Conservation (phyloP, 768 basidiomycete species). For the Mycena floridula region DNA sequence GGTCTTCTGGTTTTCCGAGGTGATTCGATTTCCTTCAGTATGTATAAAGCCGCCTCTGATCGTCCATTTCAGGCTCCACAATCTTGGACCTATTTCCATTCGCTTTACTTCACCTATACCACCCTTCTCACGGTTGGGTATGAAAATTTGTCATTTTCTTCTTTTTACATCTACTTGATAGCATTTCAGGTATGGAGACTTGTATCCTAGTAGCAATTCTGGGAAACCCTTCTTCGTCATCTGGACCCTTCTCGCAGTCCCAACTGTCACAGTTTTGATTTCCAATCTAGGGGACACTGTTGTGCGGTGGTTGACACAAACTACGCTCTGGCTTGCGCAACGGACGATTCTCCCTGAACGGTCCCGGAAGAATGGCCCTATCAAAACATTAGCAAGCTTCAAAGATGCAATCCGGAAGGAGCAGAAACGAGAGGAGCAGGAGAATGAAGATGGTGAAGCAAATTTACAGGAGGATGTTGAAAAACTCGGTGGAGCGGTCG, state of each 20-base stretch:
- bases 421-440: constrained; percentile 2
- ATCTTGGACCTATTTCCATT: constrained; percentile 29
- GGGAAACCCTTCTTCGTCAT: constrained; percentile 36
- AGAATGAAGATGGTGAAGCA: constrained; percentile 2
- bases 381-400: background rate
- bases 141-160: too few species aligned
- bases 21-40: constrained; percentile 7
- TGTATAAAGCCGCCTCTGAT: background rate
- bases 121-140: constrained; percentile 35
- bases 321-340: constrained; percentile 22
- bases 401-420: background rate
- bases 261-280: constrained; percentile 35
- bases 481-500: constrained; percentile 28
- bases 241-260: constrained; percentile 34
- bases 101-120: constrained; percentile 34
- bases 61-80: constrained; percentile 15
- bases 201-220: constrained; percentile 26
- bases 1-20: constrained; percentile 29
- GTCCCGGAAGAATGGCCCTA: background rate
- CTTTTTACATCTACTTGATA: too few species aligned
- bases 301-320: constrained; percentile 27
- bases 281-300: constrained; percentile 46
- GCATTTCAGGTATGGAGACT: too few species aligned
- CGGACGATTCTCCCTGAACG: constrained; percentile 23
- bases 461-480: constrained; percentile 20